Percentiles rank a stretch among this genome's conserved stretches.
These are phyloP conservation scores for Aureobasidium leucospermi DNA, from an alignment of 2,329 filamentous ascomycete species.

Conservation along the genomic window DNA sequence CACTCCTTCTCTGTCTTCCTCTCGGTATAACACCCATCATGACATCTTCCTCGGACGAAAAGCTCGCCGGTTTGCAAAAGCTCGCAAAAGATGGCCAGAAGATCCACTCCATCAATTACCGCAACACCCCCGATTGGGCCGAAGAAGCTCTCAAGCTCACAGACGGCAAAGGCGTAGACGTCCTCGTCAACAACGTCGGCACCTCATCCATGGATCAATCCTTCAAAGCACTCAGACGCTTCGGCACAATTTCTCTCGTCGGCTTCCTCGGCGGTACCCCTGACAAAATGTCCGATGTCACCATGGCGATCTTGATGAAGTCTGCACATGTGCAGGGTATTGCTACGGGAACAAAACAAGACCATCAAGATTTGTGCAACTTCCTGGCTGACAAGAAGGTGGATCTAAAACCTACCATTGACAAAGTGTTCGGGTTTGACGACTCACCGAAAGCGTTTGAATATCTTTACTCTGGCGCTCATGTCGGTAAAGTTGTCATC, in stretches of 20 bases:
- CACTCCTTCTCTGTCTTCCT: constrained; percentile 23
- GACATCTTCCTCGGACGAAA: constrained; percentile 22
- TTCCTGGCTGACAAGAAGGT: constrained; percentile 26
- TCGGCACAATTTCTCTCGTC: constrained; percentile 37
- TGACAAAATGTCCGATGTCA: constrained; percentile 27
- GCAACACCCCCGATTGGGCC: constrained; percentile 18
- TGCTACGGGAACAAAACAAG: constrained; percentile 34
- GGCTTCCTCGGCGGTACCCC: constrained; percentile 33
- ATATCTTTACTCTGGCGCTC: constrained; percentile 36
- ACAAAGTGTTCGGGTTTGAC: constrained; percentile 32
- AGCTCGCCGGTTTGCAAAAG: constrained; percentile 15
- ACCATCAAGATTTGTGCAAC: constrained; percentile 34
- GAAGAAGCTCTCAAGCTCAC: constrained; percentile 17
- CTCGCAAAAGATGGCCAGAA: constrained; percentile 21
- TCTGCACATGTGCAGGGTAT: constrained; percentile 33
- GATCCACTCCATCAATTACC: constrained; percentile 19
- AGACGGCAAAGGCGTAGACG: constrained; percentile 13
- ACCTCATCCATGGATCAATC: constrained; percentile 20
- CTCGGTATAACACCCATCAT: constrained; percentile 30
- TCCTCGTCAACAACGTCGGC: constrained; percentile 24
- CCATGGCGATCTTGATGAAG: constrained; percentile 33
- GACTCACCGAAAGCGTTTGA: constrained; percentile 35
- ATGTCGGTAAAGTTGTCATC: constrained; percentile 37
- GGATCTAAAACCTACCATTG: constrained; percentile 31
- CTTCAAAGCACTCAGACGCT: constrained; percentile 33